Evolutionary conservation across 2,329 filamentous ascomycete species (phyloP), one percentile per base, ranked within the genome.

Genomic region (Seiridium cupressi): DNA sequence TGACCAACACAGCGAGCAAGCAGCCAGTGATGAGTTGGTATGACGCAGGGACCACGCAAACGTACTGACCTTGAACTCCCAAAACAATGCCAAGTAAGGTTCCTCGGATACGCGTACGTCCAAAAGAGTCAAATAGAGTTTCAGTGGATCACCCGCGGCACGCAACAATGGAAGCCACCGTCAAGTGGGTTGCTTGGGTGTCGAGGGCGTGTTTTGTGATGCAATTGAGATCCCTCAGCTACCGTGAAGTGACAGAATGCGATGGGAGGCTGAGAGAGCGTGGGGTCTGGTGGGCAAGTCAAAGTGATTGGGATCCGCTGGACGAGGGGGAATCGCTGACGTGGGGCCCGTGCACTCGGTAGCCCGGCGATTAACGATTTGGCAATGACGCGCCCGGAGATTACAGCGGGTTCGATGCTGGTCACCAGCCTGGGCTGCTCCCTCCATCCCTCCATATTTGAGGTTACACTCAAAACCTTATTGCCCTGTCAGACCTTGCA

Each of bases 1-100:
- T 55, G 57, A 47, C 44, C 49, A 42, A 59, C 44, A 51, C 59
- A 59, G 44, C 40, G 54, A 51, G 47, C 7, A 38, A 36, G 31
- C 11, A 40, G 36, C 47, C 54, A 49, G 53, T 59, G 57, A 38
- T 60, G 59, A 58, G 10, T 54, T 48, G 51, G 55, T 31, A 58
- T 58, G 55, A 58, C 55, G 55, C 55, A 58, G 55, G 55, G 55
- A 49, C 55, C 32, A 35, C 40, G n/a, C 26, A 46, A 35, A 44
- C 49, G 34, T 40, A 55, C 51, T 11, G 13, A 53, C 51, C 38
- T 42, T 53, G 49, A 44, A 44, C 18, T 32, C 34, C 35, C 7
- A 42, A 42, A 42, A 31, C 49, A 53, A 36, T 36, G 35, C 49
- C 49, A 35, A n/a, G 49, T 35, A 34, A 8, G 38, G 7, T 13